phyloP scores from a whole-genome alignment of 768 basidiomycete species.

The Pleurotus salmoneostramineus region DNA sequence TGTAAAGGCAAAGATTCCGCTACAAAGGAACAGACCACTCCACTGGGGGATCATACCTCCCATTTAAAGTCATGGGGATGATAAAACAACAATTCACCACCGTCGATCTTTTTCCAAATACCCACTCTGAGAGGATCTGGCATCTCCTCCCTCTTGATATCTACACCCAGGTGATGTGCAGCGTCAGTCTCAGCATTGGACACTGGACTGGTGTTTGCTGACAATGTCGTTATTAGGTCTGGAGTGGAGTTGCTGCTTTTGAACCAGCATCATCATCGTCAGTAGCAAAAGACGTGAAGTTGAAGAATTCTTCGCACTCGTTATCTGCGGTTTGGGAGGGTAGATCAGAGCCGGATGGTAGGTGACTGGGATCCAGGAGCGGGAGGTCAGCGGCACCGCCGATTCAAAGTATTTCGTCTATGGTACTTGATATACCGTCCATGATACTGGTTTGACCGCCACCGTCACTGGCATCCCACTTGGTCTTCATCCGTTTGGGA shows the following conservation, averaged over 20 bases:
- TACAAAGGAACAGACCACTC: conserved; percentile 41
- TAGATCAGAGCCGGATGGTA: conserved; percentile 11
- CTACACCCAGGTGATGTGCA: conserved; percentile 40
- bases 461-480: conserved; percentile 75
- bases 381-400: conserved; percentile 27
- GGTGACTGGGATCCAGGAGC: conserved; percentile 22
- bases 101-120: conserved; percentile 67
- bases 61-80: conserved; percentile 64
- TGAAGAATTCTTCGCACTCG: conserved; percentile 61
- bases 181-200: conserved; percentile 63
- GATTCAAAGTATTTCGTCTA: conserved; percentile 63
- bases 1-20: conserved; percentile 69
- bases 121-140: conserved; percentile 55
- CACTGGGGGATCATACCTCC: conserved; percentile 63
- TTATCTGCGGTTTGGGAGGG: conserved; percentile 28
- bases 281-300: conserved; percentile 59
- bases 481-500: conserved; percentile 68
- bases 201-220: conserved; percentile 75
- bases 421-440: conserved; percentile 52
- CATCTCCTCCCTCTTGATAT: conserved; percentile 53
- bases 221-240: conserved; percentile 65
- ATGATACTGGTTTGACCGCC: conserved; percentile 41
- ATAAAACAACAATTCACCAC: conserved; percentile 71
- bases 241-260: conserved; percentile 74
- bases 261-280: conserved; percentile 60